Base-by-base conservation (phyloP, 305 asterid genomes). In the Fraxinus ornus region DNA sequence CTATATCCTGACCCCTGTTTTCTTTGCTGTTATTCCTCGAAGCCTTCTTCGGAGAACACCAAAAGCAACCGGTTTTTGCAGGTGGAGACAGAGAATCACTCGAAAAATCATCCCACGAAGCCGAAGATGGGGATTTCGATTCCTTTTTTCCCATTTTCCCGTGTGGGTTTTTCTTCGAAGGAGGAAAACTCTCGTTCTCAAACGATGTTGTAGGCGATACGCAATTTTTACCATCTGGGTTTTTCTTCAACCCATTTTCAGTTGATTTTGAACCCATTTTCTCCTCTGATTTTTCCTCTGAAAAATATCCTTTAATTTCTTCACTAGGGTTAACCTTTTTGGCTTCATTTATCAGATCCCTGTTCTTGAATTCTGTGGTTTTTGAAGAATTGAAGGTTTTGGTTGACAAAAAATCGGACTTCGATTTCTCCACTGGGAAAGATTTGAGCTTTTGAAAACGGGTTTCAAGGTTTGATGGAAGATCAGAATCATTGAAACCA, bases 391-490 rank as follows among this genome's bases (percentile, higher is more conserved):
- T 75, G 87, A 83, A 84, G 87, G 88, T 88, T 66, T 28, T 87
- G 0, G 89, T 76, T 1, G 88, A 75, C 77, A 85, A 57, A 33
- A 82, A 3, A n/a, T 81, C 1, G 68, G 93, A 84, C 3, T 86
- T 92, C 19, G 86, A 37, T 28, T 86, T 73, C 57, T 88, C 78
- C 8, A 93, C 79, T 2, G 98, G 98, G 84, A 92, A 86, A 5
- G 98, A 91, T 81, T 94, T 95, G 81, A 95, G 98, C 89, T 88
- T 92, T 9, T 82, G 97, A 55, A 95, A 94, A n/a, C 98, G 97
- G 60, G 94, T 47, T 82, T 94, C 97, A 62, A 94, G 90, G 78
- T 92, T 91, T 66, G 92, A 79, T n/a, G 98, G 98, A 80, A 95
- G 94, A 49, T 30, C 90, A 0, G 93, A 88, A 76, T 92, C 88